A percentile compares a stretch with the other conserved stretches of the same genome.
Conservation (phyloP, 2,329 filamentous ascomycete species). For the Arthrobotrys musiformis region DNA sequence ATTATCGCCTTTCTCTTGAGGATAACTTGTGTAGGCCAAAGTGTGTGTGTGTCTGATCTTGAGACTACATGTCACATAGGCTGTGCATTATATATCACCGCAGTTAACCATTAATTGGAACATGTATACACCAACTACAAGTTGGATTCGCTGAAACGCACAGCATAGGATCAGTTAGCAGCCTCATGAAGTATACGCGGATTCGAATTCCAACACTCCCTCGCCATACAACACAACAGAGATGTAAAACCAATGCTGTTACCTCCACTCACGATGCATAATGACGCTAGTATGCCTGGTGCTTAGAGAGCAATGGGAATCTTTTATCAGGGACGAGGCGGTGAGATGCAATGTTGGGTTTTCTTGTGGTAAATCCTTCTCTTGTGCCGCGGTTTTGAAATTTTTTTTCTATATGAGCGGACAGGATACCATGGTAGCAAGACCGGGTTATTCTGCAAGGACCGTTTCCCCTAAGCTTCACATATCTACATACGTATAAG, state of each 20-base stretch:
- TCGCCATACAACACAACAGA: not conserved
- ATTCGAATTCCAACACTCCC: not conserved
- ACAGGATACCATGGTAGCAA: not conserved
- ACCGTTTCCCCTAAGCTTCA: not conserved
- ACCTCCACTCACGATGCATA: not conserved
- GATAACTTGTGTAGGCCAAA: not conserved
- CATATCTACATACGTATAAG: not conserved
- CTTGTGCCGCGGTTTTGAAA: too few species aligned
- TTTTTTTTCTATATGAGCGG: not conserved
- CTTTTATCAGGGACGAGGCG: too few species aligned
- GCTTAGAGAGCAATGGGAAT: not conserved
- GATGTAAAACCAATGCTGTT: not conserved
- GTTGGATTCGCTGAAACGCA: constrained; percentile 1
- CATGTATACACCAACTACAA: not conserved
- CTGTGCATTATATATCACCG: not conserved
- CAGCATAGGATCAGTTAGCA: not conserved
- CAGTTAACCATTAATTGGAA: too few species aligned
- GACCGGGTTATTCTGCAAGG: not conserved
- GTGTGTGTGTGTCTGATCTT: not conserved
- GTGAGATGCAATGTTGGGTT: too few species aligned
- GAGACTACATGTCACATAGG: too few species aligned
- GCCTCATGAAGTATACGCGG: not conserved
- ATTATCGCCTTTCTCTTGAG: not conserved
- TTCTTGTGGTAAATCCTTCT: too few species aligned
- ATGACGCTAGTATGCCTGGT: not conserved